A percentile compares a stretch with the other conserved stretches of the same genome.
phyloP scores from a whole-genome alignment of 2,329 filamentous ascomycete species.

The Coniella vitis region DNA sequence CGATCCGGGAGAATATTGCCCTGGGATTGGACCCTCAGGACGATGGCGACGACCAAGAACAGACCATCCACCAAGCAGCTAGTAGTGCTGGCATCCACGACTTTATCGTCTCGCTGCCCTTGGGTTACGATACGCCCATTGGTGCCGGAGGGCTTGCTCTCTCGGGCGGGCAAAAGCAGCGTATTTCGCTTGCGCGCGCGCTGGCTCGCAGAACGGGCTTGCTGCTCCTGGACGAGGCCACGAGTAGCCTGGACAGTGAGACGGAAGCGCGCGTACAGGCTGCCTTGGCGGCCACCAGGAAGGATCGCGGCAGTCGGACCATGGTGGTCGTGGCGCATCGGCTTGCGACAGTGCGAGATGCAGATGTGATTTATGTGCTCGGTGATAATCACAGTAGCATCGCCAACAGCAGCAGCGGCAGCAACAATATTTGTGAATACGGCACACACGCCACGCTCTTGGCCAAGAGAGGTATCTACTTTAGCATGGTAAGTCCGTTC shows the following conservation, averaged over 20 bases:
- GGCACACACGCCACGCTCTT: conserved; percentile 21
- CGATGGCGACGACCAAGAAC: conserved; percentile 5
- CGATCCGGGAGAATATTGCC: conserved; percentile 27
- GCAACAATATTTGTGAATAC: conserved; percentile 24
- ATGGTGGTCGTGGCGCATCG: conserved; percentile 61
- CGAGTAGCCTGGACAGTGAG: conserved; percentile 51
- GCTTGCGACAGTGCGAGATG: conserved; percentile 45
- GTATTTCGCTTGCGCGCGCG: conserved; percentile 14
- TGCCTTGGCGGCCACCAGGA: conserved; percentile 32
- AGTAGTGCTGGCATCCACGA: conserved; percentile 25
- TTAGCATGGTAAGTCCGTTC: conserved; percentile 6
- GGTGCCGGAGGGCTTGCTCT: conserved; percentile 10
- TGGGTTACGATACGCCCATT: conserved; percentile 13
- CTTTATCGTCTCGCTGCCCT: conserved; percentile 13
- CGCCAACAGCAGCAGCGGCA: conserved; percentile 20
- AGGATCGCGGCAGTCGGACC: conserved; percentile 40
- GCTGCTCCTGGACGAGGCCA: conserved; percentile 44
- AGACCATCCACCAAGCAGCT: conserved; percentile 22
- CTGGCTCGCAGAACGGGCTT: conserved; percentile 7
- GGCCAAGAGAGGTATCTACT: conserved; percentile 2
- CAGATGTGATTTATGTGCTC: conserved; percentile 35
- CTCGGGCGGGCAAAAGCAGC: conserved; percentile 14
- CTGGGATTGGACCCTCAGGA: conserved; percentile 22
- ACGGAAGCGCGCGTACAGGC: conserved; percentile 45
- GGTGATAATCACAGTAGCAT: conserved; percentile 22